These are phyloP conservation scores for Aurantiochytrium sp. DNA, from an alignment of 108 stramenopile species.

Conservation along the genomic window DNA sequence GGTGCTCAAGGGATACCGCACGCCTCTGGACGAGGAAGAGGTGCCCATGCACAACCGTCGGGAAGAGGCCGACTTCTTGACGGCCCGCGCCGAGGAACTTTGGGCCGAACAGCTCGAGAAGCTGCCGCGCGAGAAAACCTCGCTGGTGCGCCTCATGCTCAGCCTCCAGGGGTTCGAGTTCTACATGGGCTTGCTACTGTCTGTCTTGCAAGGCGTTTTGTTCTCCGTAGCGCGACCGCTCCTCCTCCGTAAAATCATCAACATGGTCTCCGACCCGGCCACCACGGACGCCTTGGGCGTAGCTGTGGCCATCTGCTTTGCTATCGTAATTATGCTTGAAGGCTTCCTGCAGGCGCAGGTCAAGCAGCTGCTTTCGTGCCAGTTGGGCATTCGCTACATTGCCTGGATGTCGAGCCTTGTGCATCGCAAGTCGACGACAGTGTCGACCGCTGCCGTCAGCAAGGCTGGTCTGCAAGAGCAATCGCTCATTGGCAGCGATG, in stretches of 20 bases:
- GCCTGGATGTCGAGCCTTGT: slow-evolving; percentile 15
- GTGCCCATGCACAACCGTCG: background rate
- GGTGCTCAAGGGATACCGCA: background rate
- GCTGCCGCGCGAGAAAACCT: background rate
- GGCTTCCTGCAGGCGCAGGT: background rate
- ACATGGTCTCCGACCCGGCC: background rate
- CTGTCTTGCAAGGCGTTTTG: background rate
- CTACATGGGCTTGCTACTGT: background rate
- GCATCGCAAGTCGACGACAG: slow-evolving; percentile 5
- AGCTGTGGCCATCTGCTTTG: background rate
- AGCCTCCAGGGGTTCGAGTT: background rate
- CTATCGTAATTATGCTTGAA: background rate
- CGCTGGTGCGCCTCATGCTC: background rate
- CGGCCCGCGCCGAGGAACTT: background rate
- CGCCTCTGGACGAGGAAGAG: background rate
- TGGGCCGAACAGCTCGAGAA: background rate
- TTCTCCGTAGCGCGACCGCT: background rate
- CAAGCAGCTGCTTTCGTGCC: slow-evolving; percentile 8
- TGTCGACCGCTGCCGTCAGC: background rate
- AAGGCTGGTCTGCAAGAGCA: background rate
- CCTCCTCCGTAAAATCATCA: background rate
- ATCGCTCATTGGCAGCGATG: background rate
- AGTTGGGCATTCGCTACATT: background rate
- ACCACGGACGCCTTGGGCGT: background rate
- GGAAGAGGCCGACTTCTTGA: background rate